Percentiles rank a stretch among this genome's conserved stretches.
These are phyloP conservation scores for Gentiana dahurica DNA, from an alignment of 257 asterid species.

Conservation along the genomic window DNA sequence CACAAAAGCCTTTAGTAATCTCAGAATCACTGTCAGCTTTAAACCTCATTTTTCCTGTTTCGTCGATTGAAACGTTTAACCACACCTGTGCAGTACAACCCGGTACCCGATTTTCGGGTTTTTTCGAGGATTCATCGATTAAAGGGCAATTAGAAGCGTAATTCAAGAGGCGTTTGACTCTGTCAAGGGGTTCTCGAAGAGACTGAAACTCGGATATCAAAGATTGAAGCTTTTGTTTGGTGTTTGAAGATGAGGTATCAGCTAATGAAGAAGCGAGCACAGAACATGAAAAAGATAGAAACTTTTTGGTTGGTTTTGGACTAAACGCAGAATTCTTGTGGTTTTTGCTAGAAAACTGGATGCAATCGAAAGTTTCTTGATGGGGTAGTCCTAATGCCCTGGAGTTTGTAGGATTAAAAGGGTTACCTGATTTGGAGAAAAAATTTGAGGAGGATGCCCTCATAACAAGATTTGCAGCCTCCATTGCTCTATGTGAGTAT, in stretches of 20 bases:
- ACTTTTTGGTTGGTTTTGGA: conserved; percentile 13
- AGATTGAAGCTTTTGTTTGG: conserved; percentile 36
- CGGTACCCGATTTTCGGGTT: conserved; percentile 48
- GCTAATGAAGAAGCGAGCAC: conserved; percentile 34
- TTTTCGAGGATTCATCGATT: conserved; percentile 34
- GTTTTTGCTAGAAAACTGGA: conserved; percentile 19
- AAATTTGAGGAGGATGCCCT: conserved; percentile 31
- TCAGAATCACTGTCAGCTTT: conserved; percentile 78
- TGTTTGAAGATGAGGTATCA: conserved; percentile 14
- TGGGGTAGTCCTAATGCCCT: conserved; percentile 3
- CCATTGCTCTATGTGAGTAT: conserved; percentile 23
- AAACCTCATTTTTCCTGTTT: conserved; percentile 35
- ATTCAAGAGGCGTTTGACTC: conserved; percentile 58
- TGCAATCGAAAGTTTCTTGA: conserved; percentile 23
- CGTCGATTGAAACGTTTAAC: conserved; percentile 46
- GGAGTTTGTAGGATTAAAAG: conserved; percentile 21
- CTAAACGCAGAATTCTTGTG: conserved; percentile 9
- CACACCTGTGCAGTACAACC: conserved; percentile 96
- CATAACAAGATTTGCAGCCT: conserved; percentile 32
- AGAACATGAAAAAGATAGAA: conserved; percentile 32
- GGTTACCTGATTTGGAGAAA: conserved; percentile 22
- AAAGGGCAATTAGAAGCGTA: conserved; percentile 45
- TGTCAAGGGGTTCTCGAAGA: conserved; percentile 53
- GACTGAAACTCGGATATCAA: conserved; percentile 48
- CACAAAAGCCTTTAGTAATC: conserved; percentile 81